Base-by-base conservation (phyloP, 176 grass and related monocot genomes). In the Oryza australiensis region DNA sequence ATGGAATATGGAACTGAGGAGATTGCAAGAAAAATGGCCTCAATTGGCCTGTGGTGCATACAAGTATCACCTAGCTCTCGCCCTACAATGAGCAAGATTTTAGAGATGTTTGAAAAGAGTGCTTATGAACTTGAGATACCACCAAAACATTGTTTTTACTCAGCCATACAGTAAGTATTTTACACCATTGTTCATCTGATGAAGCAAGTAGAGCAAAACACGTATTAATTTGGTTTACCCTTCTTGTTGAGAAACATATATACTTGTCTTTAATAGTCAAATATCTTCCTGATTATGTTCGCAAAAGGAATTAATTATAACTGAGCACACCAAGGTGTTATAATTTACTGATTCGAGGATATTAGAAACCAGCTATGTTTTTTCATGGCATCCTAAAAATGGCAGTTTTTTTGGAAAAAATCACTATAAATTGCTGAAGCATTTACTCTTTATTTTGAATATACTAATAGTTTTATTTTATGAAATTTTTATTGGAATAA, bases 61-160 rank as follows among this genome's bases (percentile, higher is more conserved):
- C 84, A 86, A 15, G 46, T 86, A 40, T 51, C 60, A 6, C 83
- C 83, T 23, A 10, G 13, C 12, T 78, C 69, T 79, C 75, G 84
- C 23, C 76, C 84, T 11, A 66, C 68, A 15, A 86, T 86, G 30
- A 73, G 30, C 76, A 64, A 73, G 12, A 68, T 80, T 3, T 55
- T 86, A 5, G 84, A 86, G 7, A 86, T 86, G 84, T 86, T 79
- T 7, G 84, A 79, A 14, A 86, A n/a, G 18, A 43, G 40, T 7
- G 60, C 28, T 4, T 35, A 85, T 53, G 23, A 62, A 23, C 27
- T 85, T 10, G 65, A 77, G 4, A 78, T 85, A 60, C 83, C 83
- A 18, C 83, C 74, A 20, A 85, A 35, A 38, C 83, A 85, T 12
- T 27, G 8, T 48, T 45, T 85, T 35, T 79, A 66, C 7, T 66